A percentile compares a stretch with the other conserved stretches of the same genome.
These are phyloP conservation scores for Cucurbita maxima DNA, from an alignment of 306 rosid species.

Conservation along the genomic window DNA sequence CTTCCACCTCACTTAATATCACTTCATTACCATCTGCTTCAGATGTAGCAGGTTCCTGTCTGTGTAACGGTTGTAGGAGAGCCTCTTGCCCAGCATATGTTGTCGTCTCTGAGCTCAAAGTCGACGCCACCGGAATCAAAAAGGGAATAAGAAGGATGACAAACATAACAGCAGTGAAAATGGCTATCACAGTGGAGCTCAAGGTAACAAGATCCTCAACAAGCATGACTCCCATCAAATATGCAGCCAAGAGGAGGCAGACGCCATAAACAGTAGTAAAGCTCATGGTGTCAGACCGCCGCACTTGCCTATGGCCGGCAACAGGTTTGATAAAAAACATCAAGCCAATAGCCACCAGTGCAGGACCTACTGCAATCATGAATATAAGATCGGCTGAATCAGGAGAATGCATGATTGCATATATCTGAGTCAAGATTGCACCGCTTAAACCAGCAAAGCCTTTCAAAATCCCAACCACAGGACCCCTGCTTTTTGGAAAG, in stretches of 20 bases:
- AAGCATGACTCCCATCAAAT: slow-evolving; percentile 82
- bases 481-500: slow-evolving; percentile 91
- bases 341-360: slow-evolving; percentile 48
- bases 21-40: slow-evolving; percentile 30
- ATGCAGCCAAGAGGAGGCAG: slow-evolving; percentile 76
- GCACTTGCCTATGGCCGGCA: slow-evolving; percentile 69
- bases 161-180: slow-evolving; percentile 41
- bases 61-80: slow-evolving; percentile 28
- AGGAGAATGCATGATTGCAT: slow-evolving; percentile 52
- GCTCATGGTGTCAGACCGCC: slow-evolving; percentile 40
- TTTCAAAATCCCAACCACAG: slow-evolving; percentile 81
- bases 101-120: slow-evolving; percentile 15
- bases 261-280: slow-evolving; percentile 55
- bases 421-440: slow-evolving; percentile 84
- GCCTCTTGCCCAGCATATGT: slow-evolving; percentile 45
- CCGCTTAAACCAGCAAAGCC: slow-evolving; percentile 95
- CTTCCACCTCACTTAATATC: slow-evolving; percentile 37
- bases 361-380: slow-evolving; percentile 83
- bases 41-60: slow-evolving; percentile 28
- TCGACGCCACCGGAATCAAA: slow-evolving; percentile 44
- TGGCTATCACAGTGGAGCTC: slow-evolving; percentile 26
- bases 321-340: slow-evolving; percentile 82
- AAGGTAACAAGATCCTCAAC: slow-evolving; percentile 52
- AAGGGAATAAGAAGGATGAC: slow-evolving; percentile 46
- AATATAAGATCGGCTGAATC: slow-evolving; percentile 62